Conservation (phyloP, 768 basidiomycete genomes). For the Rhodotorula taiwanensis region DNA sequence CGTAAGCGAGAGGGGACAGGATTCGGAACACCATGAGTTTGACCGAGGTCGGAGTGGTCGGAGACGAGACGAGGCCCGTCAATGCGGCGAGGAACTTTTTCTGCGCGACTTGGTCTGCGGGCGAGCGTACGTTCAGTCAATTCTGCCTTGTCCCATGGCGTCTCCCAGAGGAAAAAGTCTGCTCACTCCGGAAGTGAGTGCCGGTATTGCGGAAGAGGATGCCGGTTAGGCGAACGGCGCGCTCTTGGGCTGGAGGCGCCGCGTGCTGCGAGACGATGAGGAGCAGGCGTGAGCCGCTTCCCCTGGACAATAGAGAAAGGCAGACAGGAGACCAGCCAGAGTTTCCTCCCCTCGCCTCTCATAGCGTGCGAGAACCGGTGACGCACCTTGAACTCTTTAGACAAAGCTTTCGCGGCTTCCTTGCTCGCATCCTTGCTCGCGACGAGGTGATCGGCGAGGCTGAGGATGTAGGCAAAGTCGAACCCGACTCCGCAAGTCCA, state of each 20-base stretch:
- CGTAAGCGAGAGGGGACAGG: constrained; percentile 30
- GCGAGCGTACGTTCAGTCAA: background rate
- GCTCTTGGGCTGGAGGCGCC: constrained; percentile 12
- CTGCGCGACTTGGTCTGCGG: constrained; percentile 30
- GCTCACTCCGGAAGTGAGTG: constrained; percentile 29
- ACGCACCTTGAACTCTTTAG: constrained; percentile 36
- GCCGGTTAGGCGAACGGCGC: constrained; percentile 12
- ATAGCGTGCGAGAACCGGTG: no score
- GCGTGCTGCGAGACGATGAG: constrained; percentile 3
- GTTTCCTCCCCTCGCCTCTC: no score
- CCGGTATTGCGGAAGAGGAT: constrained; percentile 31
- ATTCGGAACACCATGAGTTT: constrained; percentile 32
- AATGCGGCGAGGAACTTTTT: constrained; percentile 36
- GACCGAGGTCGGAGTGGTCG: constrained; percentile 24
- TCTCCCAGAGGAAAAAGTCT: background rate
- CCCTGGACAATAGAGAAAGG: background rate
- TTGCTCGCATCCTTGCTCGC: constrained; percentile 3
- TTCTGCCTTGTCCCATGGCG: no score
- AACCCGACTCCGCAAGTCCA: background rate
- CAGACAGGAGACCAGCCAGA: background rate
- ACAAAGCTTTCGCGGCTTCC: constrained; percentile 31
- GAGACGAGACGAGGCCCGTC: constrained; percentile 9
- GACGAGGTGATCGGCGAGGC: constrained; percentile 16
- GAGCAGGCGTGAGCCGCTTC: background rate
- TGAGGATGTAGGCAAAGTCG: constrained; percentile 29